Evolutionary conservation across 352 stramenopile species (phyloP), one percentile per base, ranked within the genome.

Genomic region (Stramenopiles sp.): DNA sequence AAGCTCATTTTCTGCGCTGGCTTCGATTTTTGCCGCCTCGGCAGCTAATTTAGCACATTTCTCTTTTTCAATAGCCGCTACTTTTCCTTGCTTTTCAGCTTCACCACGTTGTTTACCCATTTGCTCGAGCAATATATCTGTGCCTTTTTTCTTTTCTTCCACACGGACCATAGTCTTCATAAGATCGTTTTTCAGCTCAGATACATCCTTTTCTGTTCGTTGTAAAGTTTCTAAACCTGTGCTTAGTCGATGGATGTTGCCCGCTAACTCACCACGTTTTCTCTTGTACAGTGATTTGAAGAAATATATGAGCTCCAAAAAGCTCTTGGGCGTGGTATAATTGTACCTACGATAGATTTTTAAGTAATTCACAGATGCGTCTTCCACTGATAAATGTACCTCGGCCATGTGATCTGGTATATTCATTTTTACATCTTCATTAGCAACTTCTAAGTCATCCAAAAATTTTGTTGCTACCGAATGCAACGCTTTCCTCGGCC

Each of bases 291-390:
- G 83, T 82, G 97, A 95, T 85, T 98, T 96, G 89, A 98, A 99
- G 82, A 98, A 98, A 33, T 88, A 91, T 75, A 99, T 98, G 8
- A 98, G 87, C 86, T 98, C 95, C 30, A 99, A 88, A 87, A 97
- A 99, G 83, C 91, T 97, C 88, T 98, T 98, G 1, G 95, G 95
- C 67, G 95, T 98, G 80, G 98, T 94, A 85, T 99, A 98, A 85
- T 98, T 98, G 91, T 97, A 98, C 4, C 95, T 89, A 0, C 94
- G 88, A 84, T 98, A 93, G 1, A 92, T 96, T 82, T 97, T 91
- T 81, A 96, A 92, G 88, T 98, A 99, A 83, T 91, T 90, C 80
- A 93, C 92, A 33, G 91, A 97, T 88, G 96, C 96, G 81, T 97
- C 82, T 0, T 89, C 97, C 67, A 99, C 95, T 7, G 91, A 96